phyloP scores from a whole-genome alignment of 2,329 filamentous ascomycete genomes.

The Diaporthe caulivora region DNA sequence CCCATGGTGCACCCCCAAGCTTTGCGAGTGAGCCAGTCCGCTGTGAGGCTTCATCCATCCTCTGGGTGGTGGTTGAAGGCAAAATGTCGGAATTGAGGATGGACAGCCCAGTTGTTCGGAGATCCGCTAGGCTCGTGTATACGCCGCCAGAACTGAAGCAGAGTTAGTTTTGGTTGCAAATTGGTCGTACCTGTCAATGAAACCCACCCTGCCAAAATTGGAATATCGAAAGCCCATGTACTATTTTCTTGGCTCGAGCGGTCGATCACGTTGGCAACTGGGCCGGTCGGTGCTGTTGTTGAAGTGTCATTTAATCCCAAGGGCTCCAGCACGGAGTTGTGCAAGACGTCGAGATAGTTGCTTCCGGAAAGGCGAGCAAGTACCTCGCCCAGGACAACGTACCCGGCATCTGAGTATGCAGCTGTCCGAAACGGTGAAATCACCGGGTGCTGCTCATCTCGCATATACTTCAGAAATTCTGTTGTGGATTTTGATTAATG shows the following conservation, averaged over 20 bases:
- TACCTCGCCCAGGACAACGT: neutral
- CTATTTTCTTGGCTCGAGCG: neutral
- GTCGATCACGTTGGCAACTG: slow-evolving; percentile 1
- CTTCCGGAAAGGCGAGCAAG: neutral
- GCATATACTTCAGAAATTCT: neutral
- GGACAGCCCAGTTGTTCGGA: neutral
- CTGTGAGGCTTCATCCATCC: slow-evolving; percentile 14
- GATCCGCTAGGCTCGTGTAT: slow-evolving; percentile 1
- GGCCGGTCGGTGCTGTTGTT: neutral
- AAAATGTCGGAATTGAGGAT: slow-evolving; percentile 1
- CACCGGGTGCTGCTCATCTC: neutral
- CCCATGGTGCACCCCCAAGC: slow-evolving; percentile 5
- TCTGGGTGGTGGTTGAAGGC: neutral
- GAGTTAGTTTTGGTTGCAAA: neutral
- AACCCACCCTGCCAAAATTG: neutral
- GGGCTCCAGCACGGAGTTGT: neutral
- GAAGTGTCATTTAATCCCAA: neutral
- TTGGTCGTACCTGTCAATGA: neutral
- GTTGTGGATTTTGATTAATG: neutral
- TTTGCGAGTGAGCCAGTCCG: slow-evolving; percentile 3
- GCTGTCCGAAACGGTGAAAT: neutral
- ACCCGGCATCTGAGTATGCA: neutral
- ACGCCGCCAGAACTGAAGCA: neutral
- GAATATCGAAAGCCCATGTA: neutral
- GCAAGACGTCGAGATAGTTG: neutral